phyloP scores from a whole-genome alignment of 2,329 filamentous ascomycete genomes.

The Phialophora macrospora region DNA sequence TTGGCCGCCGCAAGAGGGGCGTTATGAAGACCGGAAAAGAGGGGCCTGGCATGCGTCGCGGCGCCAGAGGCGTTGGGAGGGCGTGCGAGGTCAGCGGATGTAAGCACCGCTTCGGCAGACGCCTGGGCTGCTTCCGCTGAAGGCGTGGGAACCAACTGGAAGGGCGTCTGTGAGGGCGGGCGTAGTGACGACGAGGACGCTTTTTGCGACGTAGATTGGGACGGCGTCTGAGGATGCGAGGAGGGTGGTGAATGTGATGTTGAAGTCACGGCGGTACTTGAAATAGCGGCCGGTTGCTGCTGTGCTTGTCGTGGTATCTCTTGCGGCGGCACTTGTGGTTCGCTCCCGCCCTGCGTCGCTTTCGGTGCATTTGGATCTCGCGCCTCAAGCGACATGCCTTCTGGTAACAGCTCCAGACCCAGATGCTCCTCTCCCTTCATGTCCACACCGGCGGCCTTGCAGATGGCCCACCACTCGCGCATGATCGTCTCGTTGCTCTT shows the following conservation, averaged over 20 bases:
- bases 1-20: constrained; percentile 30
- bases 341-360: constrained; percentile 5
- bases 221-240: neutral
- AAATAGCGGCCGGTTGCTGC: neutral
- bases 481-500: constrained; percentile 76
- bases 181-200: neutral
- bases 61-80: constrained; percentile 30
- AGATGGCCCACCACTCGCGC: constrained; percentile 67
- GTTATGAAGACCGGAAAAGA: constrained; percentile 26
- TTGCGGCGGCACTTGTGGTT: neutral
- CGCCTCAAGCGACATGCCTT: constrained; percentile 68
- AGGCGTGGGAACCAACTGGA: constrained; percentile 30
- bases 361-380: constrained; percentile 59
- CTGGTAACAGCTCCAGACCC: constrained; percentile 55
- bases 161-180: constrained; percentile 41
- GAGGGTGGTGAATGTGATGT: neutral
- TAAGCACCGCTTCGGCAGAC: constrained; percentile 30
- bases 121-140: constrained; percentile 34
- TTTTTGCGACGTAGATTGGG: neutral
- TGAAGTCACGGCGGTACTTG: neutral
- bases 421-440: constrained; percentile 47
- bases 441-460: constrained; percentile 50
- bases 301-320: neutral
- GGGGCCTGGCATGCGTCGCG: constrained; percentile 52
- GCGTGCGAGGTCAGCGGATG: constrained; percentile 26